phyloP scores from a whole-genome alignment of 2,329 filamentous ascomycete genomes.

The Tolypocladium sp. region DNA sequence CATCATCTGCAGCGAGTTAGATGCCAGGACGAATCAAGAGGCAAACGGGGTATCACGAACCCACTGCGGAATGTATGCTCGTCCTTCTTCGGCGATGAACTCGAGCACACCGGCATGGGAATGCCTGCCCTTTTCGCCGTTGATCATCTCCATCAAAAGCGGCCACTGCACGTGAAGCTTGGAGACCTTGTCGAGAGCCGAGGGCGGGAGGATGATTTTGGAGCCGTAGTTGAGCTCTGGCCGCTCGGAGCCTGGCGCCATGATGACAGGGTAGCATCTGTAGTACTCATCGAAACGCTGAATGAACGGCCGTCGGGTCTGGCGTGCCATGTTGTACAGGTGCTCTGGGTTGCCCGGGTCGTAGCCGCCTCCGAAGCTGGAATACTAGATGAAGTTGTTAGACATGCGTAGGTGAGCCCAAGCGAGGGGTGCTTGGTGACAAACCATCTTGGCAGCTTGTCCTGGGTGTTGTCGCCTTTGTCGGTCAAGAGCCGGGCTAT shows the following conservation, averaged over 20 bases:
- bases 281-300: slow-evolving; percentile 98
- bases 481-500: neutral
- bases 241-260: slow-evolving; percentile 85
- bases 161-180: slow-evolving; percentile 94
- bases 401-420: neutral
- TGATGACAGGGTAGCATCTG: slow-evolving; percentile 88
- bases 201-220: slow-evolving; percentile 96
- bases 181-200: slow-evolving; percentile 92
- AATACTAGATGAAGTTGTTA: slow-evolving; percentile 14
- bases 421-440: neutral
- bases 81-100: slow-evolving; percentile 94
- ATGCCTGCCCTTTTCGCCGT: slow-evolving; percentile 68
- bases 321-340: slow-evolving; percentile 38
- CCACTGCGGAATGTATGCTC: slow-evolving; percentile 94
- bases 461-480: neutral
- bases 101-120: slow-evolving; percentile 94
- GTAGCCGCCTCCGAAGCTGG: slow-evolving; percentile 31
- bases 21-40: neutral
- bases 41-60: slow-evolving; percentile 34
- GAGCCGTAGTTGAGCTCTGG: slow-evolving; percentile 90
- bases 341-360: slow-evolving; percentile 38
- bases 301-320: slow-evolving; percentile 37
- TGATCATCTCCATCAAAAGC: slow-evolving; percentile 92
- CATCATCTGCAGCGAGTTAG: slow-evolving; percentile 63
- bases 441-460: neutral